Base-by-base conservation (phyloP, 345 rosid species). In the Passiflora organensis region DNA sequence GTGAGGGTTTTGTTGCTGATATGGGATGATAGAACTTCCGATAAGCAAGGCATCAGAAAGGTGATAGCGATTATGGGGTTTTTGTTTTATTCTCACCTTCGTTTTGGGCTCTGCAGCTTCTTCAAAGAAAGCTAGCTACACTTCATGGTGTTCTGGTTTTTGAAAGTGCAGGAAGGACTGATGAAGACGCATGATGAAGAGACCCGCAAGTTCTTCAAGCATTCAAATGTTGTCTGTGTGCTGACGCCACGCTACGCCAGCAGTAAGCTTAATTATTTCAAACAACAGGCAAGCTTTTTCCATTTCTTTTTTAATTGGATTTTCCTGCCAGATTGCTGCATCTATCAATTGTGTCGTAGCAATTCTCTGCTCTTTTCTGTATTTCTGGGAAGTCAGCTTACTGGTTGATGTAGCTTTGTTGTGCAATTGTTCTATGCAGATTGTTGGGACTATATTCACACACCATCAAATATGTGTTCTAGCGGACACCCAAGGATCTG, bases 111-210 rank as follows among this genome's bases (percentile, higher is more conserved):
- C n/a, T n/a, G n/a, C n/a, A n/a, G n/a, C n/a, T n/a, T n/a, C n/a
- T n/a, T 47, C 52, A 14, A 12, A 19, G 5, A 18, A 23, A 9
- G 5, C 12, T 14, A 20, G 20, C 55, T 12, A 0, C 6, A 20
- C 12, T 59, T 28, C 8, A 28, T 2, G 34, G 3, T 28, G 34
- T 22, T 49, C 56, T n/a, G 15, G 19, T 43, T 52, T 28, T 39
- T 39, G 43, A 48, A 44, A 48, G 17, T 75, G 83, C 81, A 91
- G 98, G 43, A 39, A 51, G 98, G 98, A 60, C 67, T 88, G 60
- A 91, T 91, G 98, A 59, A 58, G 49, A 91, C 98, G 1, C 98
- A 88, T 41, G 96, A 91, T 70, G 98, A 91, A 76, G 96, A 88
- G 56, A 91, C 98, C 1, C 50, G 59, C 56, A 86, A 84, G 71